Percentiles rank a stretch among this genome's conserved stretches.
These are phyloP conservation scores for Hypomontagnella submonticulosa DNA, from an alignment of 495 filamentous ascomycete species.

Conservation along the genomic window DNA sequence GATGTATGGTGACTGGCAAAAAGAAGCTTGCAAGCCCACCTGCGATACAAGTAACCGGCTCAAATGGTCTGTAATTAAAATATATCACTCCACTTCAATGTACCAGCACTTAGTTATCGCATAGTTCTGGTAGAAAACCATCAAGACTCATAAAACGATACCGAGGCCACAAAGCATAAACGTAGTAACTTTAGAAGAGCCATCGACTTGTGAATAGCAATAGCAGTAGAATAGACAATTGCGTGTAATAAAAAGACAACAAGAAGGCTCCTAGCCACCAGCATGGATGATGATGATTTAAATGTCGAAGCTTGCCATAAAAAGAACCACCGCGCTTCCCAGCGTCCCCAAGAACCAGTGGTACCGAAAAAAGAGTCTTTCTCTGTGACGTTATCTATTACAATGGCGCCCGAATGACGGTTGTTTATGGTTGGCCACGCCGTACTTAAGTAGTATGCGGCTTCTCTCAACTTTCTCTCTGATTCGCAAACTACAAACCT, in stretches of 20 bases:
- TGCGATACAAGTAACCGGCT: no score
- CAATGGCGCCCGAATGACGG: slow-evolving; percentile 37
- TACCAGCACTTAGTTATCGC: no score
- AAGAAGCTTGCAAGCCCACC: no score
- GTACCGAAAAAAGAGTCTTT: slow-evolving; percentile 11
- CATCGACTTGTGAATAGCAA: not conserved
- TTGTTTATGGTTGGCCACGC: slow-evolving; percentile 27
- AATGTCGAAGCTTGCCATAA: slow-evolving; percentile 12
- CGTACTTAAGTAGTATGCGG: slow-evolving; percentile 16
- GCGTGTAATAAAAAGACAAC: slow-evolving; percentile 2
- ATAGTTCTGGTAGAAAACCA: no score
- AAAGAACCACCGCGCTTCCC: slow-evolving; percentile 15
- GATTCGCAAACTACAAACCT: slow-evolving; percentile 32
- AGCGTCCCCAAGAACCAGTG: not conserved
- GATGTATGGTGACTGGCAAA: no score
- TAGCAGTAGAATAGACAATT: slow-evolving; percentile 21
- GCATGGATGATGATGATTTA: slow-evolving; percentile 5
- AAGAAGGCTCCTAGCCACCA: slow-evolving; percentile 1
- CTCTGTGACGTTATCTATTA: slow-evolving; percentile 41
- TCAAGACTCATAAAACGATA: not conserved
- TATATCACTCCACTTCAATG: no score
- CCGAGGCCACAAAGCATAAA: not conserved
- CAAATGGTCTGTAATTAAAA: no score
- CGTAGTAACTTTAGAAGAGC: not conserved
- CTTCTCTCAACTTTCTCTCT: slow-evolving; percentile 23